Conservation (phyloP, 495 filamentous ascomycete species). For the Sphaerosporella brunnea region DNA sequence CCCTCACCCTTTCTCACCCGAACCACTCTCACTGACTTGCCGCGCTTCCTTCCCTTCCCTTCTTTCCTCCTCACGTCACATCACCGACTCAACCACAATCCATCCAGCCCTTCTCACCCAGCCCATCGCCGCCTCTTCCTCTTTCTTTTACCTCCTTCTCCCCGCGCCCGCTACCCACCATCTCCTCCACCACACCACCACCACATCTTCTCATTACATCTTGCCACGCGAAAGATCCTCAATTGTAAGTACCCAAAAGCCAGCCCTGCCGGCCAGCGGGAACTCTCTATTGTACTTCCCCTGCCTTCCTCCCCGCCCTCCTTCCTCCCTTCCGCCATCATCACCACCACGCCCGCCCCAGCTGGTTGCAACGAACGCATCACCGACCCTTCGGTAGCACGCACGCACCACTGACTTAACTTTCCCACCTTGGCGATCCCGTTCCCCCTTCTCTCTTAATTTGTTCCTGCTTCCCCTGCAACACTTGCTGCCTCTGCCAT, state of each 20-base stretch:
- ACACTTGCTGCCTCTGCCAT: not conserved
- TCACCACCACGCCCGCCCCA: not conserved
- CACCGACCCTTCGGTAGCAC: not conserved
- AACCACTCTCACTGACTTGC: no score
- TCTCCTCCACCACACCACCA: not conserved
- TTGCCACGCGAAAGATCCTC: not conserved
- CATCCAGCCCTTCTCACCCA: no score
- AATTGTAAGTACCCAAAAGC: not conserved
- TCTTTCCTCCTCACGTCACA: not conserved
- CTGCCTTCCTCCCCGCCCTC: not conserved
- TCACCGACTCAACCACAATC: not conserved
- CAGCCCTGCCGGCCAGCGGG: no score
- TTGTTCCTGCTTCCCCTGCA: not conserved
- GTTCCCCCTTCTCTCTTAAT: no score
- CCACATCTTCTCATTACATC: not conserved
- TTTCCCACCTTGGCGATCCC: not conserved
- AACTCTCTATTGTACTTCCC: not conserved
- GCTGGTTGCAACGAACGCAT: not conserved
- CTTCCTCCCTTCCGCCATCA: not conserved
- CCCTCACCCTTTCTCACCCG: no score
- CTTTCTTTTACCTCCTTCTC: no score
- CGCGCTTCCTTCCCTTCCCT: not conserved
- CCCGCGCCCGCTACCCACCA: not conserved
- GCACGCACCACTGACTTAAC: not conserved
- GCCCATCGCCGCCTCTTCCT: no score